Base-by-base conservation (phyloP, 1,284 basidiomycete genomes). In the Ceratorhiza oryzae-sativae region DNA sequence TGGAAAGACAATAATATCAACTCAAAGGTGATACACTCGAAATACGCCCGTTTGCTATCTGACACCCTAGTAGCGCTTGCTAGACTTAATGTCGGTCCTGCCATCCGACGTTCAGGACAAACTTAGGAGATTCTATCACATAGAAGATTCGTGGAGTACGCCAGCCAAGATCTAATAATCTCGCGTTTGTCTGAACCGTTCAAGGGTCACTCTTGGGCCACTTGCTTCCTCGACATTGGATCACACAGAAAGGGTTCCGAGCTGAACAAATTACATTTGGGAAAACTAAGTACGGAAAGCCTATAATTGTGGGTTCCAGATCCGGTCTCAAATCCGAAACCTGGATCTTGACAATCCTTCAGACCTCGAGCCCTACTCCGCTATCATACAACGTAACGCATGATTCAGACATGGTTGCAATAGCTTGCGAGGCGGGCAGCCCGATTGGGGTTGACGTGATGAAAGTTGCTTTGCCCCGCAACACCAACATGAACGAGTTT, bases 381-480 rank as follows among this genome's bases (percentile, higher is more conserved):
- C 1, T 93, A 53, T 90, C 86, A 1, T 93, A 86, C 82, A 94
- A 93, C 78, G 83, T 93, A 63, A 88, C 92, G 36, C 92, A 94
- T 78, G 93, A 94, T 79, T 88, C 88, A 75, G 84, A 84, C 2
- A 77, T 90, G 32, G 82, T 94, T 71, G 88, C 86, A 23, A 87
- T 94, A 83, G 90, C 84, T 0, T 88, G 48, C 18, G 56, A 53
- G 0, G 85, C 85, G 0, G 87, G 84, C 75, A 84, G 80, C 53
- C 23, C 63, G 15, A 77, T 93, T 13, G 92, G 93, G 20, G 81
- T 93, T 59, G 92, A 94, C 79, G 84, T 92, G 55, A 94, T 94
- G 93, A 87, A 86, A 75, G 82, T 90, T 20, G 83, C 83, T 45
- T 80, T 90, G 18, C 90, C 91, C 27, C 80, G 83, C 15, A 84